Percentiles rank a stretch among this genome's conserved stretches.
phyloP scores from a whole-genome alignment of 2,329 filamentous ascomycete genomes.

The Talaromyces islandicus region DNA sequence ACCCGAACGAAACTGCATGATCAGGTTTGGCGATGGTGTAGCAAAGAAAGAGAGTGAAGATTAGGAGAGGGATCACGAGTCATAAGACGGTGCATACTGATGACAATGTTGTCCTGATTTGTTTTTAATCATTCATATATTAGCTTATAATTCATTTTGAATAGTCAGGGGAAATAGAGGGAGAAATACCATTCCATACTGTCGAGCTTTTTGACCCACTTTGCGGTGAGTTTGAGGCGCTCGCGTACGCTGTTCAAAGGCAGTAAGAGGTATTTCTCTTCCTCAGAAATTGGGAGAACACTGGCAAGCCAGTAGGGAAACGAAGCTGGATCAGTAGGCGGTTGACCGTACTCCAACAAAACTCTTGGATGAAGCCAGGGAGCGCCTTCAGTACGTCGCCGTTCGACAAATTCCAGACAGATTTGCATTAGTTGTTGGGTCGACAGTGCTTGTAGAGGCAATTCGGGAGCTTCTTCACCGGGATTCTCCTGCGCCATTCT shows the following conservation, averaged over 20 bases:
- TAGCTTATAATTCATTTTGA: background rate
- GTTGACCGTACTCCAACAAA: constrained; percentile 68
- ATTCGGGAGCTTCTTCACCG: background rate
- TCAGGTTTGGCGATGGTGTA: constrained; percentile 16
- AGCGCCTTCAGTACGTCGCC: constrained; percentile 63
- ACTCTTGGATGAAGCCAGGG: constrained; percentile 71
- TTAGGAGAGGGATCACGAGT: constrained; percentile 36
- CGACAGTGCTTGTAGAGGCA: constrained; percentile 48
- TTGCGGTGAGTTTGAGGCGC: constrained; percentile 73
- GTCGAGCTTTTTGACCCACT: constrained; percentile 71
- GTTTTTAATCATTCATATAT: constrained; percentile 16
- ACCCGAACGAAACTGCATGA: constrained; percentile 13
- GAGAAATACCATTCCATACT: constrained; percentile 56
- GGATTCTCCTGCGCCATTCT: background rate
- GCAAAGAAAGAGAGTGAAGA: constrained; percentile 23
- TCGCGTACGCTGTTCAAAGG: constrained; percentile 70
- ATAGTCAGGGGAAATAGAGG: constrained; percentile 8
- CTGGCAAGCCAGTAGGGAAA: constrained; percentile 92
- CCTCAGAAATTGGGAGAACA: constrained; percentile 68
- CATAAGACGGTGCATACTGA: constrained; percentile 31
- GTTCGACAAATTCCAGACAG: constrained; percentile 60
- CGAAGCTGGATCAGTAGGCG: constrained; percentile 65
- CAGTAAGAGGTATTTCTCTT: constrained; percentile 73
- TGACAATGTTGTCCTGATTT: constrained; percentile 11
- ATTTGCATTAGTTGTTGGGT: constrained; percentile 65